Base-by-base conservation (phyloP, 139 green algal species). In the Tetradesmus lagerheimii region DNA sequence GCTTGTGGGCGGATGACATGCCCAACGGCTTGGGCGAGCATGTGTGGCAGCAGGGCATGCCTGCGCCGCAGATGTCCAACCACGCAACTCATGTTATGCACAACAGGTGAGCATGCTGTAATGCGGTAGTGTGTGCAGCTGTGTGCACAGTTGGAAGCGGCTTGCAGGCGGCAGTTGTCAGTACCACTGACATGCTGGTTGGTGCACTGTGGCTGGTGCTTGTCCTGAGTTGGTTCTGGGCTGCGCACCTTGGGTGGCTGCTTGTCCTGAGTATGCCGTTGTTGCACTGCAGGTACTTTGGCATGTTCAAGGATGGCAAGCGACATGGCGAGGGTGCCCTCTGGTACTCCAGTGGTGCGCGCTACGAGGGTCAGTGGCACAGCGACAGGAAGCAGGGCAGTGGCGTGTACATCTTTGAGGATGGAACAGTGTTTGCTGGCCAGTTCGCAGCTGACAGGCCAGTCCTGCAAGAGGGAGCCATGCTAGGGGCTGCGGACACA, bases 81-180 rank as follows among this genome's bases (percentile, higher is more conserved):
- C 93, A 95, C 76, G 94, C 92, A 3, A 89, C 93, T 80, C 91
- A 95, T n/a, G 82, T 96, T 29, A 96, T 94, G 95, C 88, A 91
- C 91, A 97, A 97, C 89, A 95, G 94, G 94, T 97, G 41, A 23
- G 93, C 41, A 75, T 64, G 57, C 9, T 66, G 16, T 87, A 41
- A 34, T 53, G 45, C 20, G 20, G 62, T 35, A 38, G 35, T 88
- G 53, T 87, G 5, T 34, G 57, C 23, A 45, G 39, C n/a, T 37
- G 31, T 29, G 2, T 29, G 20, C 15, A 12, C 14, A 37, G 35
- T 31, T 1, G 34, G 31, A 2, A 31, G 5, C n/a, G 57, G 23
- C 4, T 2, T 71, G 57, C 57, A 71, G 57, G 4, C 47, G 20
- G 47, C 8, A 8, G 8, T 50, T 64, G 50, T 64, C 12, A 25